Evolutionary conservation across 164 flowering plant species (phyloP).

Genomic region (Vitis riparia): DNA sequence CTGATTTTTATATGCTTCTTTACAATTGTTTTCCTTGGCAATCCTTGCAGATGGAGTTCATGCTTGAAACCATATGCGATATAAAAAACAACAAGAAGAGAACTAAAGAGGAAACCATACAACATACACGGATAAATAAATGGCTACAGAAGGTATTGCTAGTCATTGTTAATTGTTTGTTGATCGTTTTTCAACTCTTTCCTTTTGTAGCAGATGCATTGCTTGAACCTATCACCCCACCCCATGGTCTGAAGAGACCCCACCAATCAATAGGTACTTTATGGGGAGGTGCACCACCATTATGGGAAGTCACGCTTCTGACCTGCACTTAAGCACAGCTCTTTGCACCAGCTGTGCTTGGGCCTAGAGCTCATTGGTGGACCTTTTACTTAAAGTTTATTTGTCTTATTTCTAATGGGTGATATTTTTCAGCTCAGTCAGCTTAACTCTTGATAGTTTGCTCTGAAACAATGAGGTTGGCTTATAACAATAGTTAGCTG

Average conservation of each 20-base stretch:
- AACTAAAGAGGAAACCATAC: constrained; percentile 68
- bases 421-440: not conserved
- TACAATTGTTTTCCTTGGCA: constrained; percentile 10
- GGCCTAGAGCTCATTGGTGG: not conserved
- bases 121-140: constrained; percentile 75
- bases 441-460: too few species aligned
- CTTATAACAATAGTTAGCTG: not conserved
- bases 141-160: constrained; percentile 88
- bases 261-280: too few species aligned
- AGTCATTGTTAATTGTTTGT: not conserved
- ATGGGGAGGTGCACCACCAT: too few species aligned
- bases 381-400: not conserved
- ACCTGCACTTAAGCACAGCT: not conserved
- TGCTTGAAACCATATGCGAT: constrained; percentile 93
- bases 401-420: not conserved
- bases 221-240: not conserved
- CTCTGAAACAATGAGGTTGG: not conserved
- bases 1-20: not conserved
- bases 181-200: too few species aligned
- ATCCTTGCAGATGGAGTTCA: constrained; percentile 82
- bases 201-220: not conserved
- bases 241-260: not conserved
- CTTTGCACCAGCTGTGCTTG: not conserved
- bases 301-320: too few species aligned
- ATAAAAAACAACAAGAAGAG: constrained; percentile 91